These are phyloP conservation scores for Penstemon newberryi DNA, from an alignment of 257 asterid genomes.

Conservation along the genomic window DNA sequence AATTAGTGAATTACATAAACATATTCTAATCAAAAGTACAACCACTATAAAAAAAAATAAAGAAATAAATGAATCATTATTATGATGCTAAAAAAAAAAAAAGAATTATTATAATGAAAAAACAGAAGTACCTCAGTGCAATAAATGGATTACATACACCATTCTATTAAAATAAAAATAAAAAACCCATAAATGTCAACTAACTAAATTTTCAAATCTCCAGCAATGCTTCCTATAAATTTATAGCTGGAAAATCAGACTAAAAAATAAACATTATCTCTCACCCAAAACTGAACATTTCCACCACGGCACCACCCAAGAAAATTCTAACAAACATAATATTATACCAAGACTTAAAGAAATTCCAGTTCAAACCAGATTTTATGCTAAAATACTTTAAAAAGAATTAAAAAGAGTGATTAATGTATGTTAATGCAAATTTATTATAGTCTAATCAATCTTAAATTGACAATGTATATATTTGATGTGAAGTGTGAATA, in stretches of 20 bases:
- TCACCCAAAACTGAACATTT: too few species aligned
- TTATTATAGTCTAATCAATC: too few species aligned
- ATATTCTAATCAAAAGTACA: too few species aligned
- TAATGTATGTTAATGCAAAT: background rate
- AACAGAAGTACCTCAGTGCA: background rate
- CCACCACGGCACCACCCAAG: background rate
- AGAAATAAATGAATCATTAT: background rate
- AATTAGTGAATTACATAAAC: too few species aligned
- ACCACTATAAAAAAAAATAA: background rate
- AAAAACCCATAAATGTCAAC: constrained; percentile 16
- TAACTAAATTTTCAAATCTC: background rate
- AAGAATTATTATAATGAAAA: background rate
- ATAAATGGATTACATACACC: background rate
- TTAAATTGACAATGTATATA: too few species aligned
- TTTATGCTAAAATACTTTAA: too few species aligned
- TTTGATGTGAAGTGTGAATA: too few species aligned
- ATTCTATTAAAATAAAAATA: background rate
- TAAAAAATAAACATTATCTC: background rate
- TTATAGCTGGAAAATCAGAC: background rate
- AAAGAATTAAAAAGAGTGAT: background rate
- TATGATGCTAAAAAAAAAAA: background rate
- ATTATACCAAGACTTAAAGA: too few species aligned
- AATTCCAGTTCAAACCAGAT: too few species aligned
- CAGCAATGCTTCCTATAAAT: background rate
- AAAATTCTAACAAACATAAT: background rate